phyloP scores from a whole-genome alignment of 768 basidiomycete genomes.

The Gymnopilus dilepis region DNA sequence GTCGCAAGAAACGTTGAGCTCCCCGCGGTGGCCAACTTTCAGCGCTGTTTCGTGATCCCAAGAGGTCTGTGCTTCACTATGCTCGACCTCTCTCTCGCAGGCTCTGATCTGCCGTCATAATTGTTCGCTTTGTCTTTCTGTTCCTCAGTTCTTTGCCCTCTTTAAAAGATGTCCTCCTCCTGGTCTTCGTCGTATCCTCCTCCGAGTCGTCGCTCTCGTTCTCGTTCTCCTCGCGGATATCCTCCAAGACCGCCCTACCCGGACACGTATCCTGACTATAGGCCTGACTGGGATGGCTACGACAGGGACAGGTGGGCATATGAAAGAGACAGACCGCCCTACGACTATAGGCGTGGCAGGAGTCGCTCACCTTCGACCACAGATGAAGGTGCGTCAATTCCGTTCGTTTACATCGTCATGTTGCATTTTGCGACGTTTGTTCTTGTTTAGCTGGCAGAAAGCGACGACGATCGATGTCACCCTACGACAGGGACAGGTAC shows the following conservation, averaged over 20 bases:
- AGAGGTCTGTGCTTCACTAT: constrained; percentile 95
- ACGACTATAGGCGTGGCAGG: constrained; percentile 76
- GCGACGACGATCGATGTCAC: constrained; percentile 79
- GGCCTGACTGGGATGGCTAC: constrained; percentile 71
- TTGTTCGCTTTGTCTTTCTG: constrained; percentile 57
- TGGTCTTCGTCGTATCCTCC: constrained; percentile 80
- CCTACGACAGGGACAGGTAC: constrained; percentile 83
- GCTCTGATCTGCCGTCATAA: constrained; percentile 72
- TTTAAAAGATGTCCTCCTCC: constrained; percentile 75
- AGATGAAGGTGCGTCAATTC: constrained; percentile 62
- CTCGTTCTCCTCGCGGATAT: constrained; percentile 74
- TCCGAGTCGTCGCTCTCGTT: constrained; percentile 79
- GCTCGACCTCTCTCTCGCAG: constrained; percentile 81
- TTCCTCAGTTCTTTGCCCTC: constrained; percentile 55
- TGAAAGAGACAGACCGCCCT: constrained; percentile 70
- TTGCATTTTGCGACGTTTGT: constrained; percentile 17
- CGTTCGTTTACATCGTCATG: constrained; percentile 4
- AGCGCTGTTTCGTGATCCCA: constrained; percentile 61
- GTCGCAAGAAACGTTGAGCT: constrained; percentile 48
- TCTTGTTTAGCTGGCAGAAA: constrained; percentile 61
- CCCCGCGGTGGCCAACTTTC: constrained; percentile 46
- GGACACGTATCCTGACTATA: constrained; percentile 68
- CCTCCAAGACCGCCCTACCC: constrained; percentile 57
- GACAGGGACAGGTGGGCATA: constrained; percentile 74
- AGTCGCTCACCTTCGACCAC: constrained; percentile 77